A percentile compares a stretch with the other conserved stretches of the same genome.
These are phyloP conservation scores for Neurospora pannonica DNA, from an alignment of 495 filamentous ascomycete species.

Conservation along the genomic window DNA sequence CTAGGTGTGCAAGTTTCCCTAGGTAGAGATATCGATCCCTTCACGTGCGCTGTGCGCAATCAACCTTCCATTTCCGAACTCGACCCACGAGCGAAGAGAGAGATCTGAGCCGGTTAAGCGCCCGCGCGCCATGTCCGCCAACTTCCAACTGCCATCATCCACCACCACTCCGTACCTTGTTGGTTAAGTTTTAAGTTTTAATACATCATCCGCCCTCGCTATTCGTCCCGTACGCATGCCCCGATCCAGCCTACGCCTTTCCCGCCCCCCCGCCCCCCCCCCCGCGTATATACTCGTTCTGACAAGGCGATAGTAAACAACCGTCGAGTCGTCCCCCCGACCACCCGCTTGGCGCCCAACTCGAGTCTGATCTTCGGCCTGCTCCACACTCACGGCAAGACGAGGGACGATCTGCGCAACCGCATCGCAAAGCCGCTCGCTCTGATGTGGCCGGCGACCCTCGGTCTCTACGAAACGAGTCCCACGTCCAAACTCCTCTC, in stretches of 20 bases:
- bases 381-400: neutral
- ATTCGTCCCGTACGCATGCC: neutral
- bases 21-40: neutral
- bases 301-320: conserved; percentile 1
- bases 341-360: neutral
- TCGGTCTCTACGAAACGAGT: neutral
- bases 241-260: neutral
- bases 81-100: neutral
- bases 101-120: neutral
- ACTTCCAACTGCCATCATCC: neutral
- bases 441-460: conserved; percentile 13
- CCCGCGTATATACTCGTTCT: neutral
- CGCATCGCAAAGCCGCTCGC: neutral
- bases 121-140: neutral
- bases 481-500: conserved; percentile 3
- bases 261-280: neutral
- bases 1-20: neutral
- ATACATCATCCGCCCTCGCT: neutral
- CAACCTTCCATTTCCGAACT: neutral
- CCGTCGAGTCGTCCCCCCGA: neutral
- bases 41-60: conserved; percentile 5
- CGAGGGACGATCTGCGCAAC: conserved; percentile 1
- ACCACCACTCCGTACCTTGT: neutral
- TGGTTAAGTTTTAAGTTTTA: neutral
- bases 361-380: neutral